Base-by-base conservation (phyloP, 2,329 filamentous ascomycete genomes). In the Penicillium verrucosum region DNA sequence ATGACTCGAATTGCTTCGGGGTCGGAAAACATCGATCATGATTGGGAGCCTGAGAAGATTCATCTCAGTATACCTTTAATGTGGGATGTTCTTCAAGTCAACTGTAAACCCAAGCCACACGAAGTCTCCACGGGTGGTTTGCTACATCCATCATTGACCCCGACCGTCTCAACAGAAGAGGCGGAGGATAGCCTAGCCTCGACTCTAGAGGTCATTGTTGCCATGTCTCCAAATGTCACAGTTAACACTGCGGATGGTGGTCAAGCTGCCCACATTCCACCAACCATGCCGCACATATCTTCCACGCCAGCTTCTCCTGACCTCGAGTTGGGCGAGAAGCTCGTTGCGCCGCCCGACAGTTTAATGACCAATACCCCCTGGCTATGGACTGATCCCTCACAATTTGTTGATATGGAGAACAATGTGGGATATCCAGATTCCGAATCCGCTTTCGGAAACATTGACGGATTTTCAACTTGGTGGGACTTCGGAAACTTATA, bases 31-130 rank as follows among this genome's bases (percentile, higher is more conserved):
- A 73, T 80, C 56, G 78, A 81, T 14, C 78, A 81, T 55, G 78
- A 81, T 60, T 81, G 80, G 80, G 77, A 80, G 69, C 80, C 80
- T 0, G 80, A 78, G 23, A 78, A 79, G 46, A 81, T 82, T 45
- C 78, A 81, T 60, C 78, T 82, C 36, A 81, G 78, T 57, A 78
- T 81, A 0, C 78, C 78, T 1, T 62, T 82, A 5, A 81, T 82
- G 80, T 82, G 80, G 80, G 77, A 80, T 37, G 77, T 81, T 10
- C 65, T 82, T 4, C 78, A 81, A 52, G 77, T 81, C 63, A 80
- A 77, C 62, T 80, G 71, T 30, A 70, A 70, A 8, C 68, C 74
- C 0, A 72, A 76, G 18, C 65, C 72, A 1, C 71, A 71, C 6
- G 73, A 75, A 12, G 66, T 69, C 1, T 68, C 76, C 0, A 67